Evolutionary conservation across 176 grass and related monocot species (phyloP), one percentile per base, ranked within the genome.

Genomic region (Eragrostis curvula): DNA sequence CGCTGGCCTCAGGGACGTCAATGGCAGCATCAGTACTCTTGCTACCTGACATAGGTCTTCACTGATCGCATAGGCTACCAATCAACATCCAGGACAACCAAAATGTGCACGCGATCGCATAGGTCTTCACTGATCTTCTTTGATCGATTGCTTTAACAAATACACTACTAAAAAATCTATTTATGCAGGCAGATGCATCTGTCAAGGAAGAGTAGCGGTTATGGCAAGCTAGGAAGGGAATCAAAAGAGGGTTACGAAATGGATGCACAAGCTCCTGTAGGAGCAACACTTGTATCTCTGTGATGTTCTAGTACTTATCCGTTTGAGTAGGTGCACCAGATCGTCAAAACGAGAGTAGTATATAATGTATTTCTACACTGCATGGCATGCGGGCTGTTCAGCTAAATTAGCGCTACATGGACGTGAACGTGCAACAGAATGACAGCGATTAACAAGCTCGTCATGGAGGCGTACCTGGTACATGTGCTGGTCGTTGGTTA

Each of bases 191-290:
- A 76, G 44, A 18, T 65, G 47, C 21, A 47, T 78, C 63, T 51
- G 0, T 39, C 46, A 52, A 74, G 73, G 64, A 47, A 69, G 64
- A 77, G 65, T 78, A 42, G 74, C 64, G 63, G 82, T 12, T 72
- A 71, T 78, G 83, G 83, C 17, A 85, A 85, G n/a, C n/a, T n/a
- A n/a, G n/a, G n/a, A n/a, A n/a, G n/a, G 74, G 65, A 85, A 77
- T 24, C 56, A 23, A 21, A 16, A 11, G 39, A 15, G 39, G 11
- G 32, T 8, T 15, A 11, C 1, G 58, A 30, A 45, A 46, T 46
- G 23, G 43, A 41, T 49, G 71, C 18, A 56, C 23, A 48, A 25
- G 41, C 18, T 73, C n/a, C 7, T 84, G 62, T 45, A 6, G 13
- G 63, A 55, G 51, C 41, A 39, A 70, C 73, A 77, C 25, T 7